These are phyloP conservation scores for Suhomyces sp. DNA, from an alignment of 805 yeast species.

Conservation along the genomic window DNA sequence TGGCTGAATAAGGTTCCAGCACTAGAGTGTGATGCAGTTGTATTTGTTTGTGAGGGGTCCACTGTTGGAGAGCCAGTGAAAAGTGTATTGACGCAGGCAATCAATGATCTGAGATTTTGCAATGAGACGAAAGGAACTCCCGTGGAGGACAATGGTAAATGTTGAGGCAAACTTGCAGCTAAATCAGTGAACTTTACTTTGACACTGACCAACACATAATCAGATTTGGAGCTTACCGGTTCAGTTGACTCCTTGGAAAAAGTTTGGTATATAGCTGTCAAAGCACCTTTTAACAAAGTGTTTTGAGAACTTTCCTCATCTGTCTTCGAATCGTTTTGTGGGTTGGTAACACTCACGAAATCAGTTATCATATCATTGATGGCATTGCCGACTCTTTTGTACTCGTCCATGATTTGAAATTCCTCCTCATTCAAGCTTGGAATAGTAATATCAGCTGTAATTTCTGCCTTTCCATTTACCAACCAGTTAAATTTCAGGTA, in stretches of 20 bases:
- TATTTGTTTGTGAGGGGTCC: neutral
- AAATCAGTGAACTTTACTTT: conserved; percentile 63
- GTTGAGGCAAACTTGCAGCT: conserved; percentile 50
- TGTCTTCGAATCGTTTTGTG: neutral
- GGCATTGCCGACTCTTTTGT: conserved; percentile 23
- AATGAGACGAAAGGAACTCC: conserved; percentile 55
- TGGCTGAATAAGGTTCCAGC: neutral
- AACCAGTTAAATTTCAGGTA: conserved; percentile 66
- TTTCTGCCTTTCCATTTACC: conserved; percentile 64
- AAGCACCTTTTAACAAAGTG: conserved; percentile 35
- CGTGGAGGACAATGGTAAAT: conserved; percentile 49
- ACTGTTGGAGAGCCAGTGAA: conserved; percentile 2
- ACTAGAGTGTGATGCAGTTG: neutral
- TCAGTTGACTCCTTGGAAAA: conserved; percentile 20
- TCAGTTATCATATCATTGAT: conserved; percentile 27
- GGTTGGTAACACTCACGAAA: conserved; percentile 17
- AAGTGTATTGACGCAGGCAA: conserved; percentile 52
- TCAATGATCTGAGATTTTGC: conserved; percentile 58
- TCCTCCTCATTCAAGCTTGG: conserved; percentile 46
- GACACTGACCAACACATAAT: conserved; percentile 65
- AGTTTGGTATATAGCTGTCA: conserved; percentile 42
- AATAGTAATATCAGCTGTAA: conserved; percentile 68
- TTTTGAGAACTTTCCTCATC: conserved; percentile 8
- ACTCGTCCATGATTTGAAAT: conserved; percentile 14
- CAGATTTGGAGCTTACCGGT: conserved; percentile 11